Evolutionary conservation across 2,329 filamentous ascomycete species (phyloP).

Genomic region (Aspergillus sp.): DNA sequence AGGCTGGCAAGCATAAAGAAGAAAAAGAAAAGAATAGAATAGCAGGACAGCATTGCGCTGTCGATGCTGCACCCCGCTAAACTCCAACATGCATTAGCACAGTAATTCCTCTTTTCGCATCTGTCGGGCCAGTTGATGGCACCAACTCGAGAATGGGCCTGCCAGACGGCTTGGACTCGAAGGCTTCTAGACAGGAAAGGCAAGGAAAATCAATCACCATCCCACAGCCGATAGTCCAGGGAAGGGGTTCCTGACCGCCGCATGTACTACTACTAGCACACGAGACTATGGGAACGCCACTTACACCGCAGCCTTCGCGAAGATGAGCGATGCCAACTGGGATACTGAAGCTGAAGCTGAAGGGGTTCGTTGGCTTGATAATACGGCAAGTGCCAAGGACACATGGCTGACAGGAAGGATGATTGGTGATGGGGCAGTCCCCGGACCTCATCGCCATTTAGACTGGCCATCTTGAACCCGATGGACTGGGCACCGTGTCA

Average conservation of each 20-base stretch:
- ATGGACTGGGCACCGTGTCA: background rate
- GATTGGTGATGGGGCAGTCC: background rate
- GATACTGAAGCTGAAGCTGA: background rate
- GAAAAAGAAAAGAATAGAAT: background rate
- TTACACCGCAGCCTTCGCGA: conserved; percentile 16
- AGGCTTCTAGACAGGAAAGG: background rate
- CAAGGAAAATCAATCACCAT: background rate
- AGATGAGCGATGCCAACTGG: background rate
- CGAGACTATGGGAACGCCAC: conserved; percentile 17
- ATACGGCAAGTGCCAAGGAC: background rate
- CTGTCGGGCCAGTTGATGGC: conserved; percentile 2
- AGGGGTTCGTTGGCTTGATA: background rate
- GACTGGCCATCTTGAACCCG: background rate
- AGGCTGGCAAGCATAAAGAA: background rate
- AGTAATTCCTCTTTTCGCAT: background rate
- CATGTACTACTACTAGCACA: conserved; percentile 4
- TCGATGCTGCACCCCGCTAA: conserved; percentile 9
- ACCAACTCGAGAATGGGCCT: background rate
- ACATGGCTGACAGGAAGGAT: background rate
- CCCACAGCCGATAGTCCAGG: background rate
- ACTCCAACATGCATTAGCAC: conserved; percentile 9
- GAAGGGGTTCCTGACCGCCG: conserved; percentile 9
- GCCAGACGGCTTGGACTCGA: background rate
- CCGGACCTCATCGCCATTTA: background rate
- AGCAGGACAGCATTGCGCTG: conserved; percentile 1